Evolutionary conservation across 2,329 filamentous ascomycete genomes (phyloP).

Genomic region (Byssochlamys sp.): DNA sequence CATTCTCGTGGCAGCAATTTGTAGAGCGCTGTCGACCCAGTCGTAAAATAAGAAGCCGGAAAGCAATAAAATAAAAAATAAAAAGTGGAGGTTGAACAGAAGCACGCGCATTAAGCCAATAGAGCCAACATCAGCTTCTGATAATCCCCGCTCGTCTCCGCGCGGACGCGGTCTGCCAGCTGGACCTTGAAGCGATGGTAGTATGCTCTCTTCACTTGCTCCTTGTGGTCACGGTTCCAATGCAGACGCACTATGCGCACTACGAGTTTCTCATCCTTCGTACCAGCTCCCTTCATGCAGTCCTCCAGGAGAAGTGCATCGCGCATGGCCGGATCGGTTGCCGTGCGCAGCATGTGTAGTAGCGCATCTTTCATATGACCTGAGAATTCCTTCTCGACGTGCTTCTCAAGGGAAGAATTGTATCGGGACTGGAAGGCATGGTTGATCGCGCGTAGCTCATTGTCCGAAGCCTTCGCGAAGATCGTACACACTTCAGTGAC

Average conservation of each 20-base stretch:
- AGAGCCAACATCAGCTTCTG: constrained; percentile 63
- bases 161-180: constrained; percentile 59
- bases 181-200: constrained; percentile 59
- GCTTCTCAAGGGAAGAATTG: constrained; percentile 57
- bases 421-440: constrained; percentile 67
- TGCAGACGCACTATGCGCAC: constrained; percentile 69
- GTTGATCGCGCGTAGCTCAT: constrained; percentile 72
- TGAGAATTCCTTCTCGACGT: constrained; percentile 72
- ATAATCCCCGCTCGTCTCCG: constrained; percentile 81
- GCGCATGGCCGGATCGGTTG: constrained; percentile 70
- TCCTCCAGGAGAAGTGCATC: constrained; percentile 77
- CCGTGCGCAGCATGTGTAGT: constrained; percentile 66
- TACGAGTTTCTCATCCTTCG: constrained; percentile 72
- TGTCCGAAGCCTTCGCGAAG: constrained; percentile 64
- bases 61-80: neutral
- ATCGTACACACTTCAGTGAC: constrained; percentile 59
- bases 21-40: neutral
- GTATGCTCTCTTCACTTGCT: constrained; percentile 70
- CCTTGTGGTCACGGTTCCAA: constrained; percentile 68
- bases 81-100: neutral
- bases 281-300: constrained; percentile 76
- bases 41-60: neutral
- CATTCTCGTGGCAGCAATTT: neutral
- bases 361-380: constrained; percentile 87
- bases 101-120: constrained; percentile 28